Evolutionary conservation across 345 rosid genomes (phyloP).

Genomic region (Populus ilicifolia): DNA sequence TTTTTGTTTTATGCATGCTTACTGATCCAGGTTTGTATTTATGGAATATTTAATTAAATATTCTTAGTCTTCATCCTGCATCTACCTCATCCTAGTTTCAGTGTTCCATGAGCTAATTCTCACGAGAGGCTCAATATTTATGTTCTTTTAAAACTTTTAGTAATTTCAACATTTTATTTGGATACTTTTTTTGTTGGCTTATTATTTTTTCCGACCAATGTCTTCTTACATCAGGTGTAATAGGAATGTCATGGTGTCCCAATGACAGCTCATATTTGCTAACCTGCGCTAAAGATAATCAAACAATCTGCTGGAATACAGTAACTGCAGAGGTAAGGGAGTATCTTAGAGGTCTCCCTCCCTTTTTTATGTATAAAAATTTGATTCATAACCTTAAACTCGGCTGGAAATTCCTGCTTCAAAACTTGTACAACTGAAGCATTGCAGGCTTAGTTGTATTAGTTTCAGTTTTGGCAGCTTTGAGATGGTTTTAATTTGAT

Average conservation of each 20-base stretch:
- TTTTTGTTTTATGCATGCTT: background rate
- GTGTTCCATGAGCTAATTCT: background rate
- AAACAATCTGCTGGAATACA: constrained; percentile 98
- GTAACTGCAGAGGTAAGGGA: constrained; percentile 71
- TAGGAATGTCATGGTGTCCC: constrained; percentile 99
- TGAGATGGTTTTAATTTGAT: background rate
- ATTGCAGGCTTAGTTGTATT: background rate
- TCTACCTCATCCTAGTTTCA: background rate
- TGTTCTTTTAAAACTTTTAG: background rate
- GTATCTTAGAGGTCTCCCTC: background rate
- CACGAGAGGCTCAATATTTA: background rate
- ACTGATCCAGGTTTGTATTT: background rate
- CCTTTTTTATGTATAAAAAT: background rate
- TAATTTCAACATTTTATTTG: background rate
- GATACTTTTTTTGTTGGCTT: background rate
- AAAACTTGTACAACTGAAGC: background rate
- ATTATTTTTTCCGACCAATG: background rate
- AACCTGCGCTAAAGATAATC: constrained; percentile 94
- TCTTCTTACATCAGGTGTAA: constrained; percentile 60
- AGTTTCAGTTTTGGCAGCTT: background rate
- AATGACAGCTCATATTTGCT: constrained; percentile 88
- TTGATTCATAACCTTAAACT: background rate
- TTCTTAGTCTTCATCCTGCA: background rate
- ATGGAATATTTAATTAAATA: background rate
- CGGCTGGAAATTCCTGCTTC: background rate